Evolutionary conservation across 805 yeast genomes (phyloP), one percentile per base, ranked within the genome.

Genomic region (Kluyveromyces starmeri): DNA sequence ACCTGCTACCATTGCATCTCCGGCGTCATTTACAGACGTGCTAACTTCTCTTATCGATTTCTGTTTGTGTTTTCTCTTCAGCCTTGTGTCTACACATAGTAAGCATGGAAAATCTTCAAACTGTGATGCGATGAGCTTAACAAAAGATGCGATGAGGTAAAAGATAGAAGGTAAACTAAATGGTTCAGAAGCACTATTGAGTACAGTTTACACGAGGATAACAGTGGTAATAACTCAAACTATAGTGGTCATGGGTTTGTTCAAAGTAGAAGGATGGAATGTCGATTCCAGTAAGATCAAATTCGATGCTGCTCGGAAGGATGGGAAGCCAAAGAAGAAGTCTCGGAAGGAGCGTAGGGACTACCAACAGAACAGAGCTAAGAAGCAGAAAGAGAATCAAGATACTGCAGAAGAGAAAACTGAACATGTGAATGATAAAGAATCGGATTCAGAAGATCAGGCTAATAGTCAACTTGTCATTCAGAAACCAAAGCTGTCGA

Each of bases 261-360:
- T 84, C 51, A 70, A 78, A 52, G 86, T 81, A 14, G 83, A 76
- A 34, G 95, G 94, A 12, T 84, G 95, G 95, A 69, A 78, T 43
- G 53, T 84, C 35, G 72, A 75, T 43, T 50, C 67, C 30, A 60
- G 64, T 38, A 65, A 70, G 28, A 73, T 81, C 10, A 75, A 69
- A 2, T 52, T 62, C 27, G 75, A 70, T 19, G 65, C 67, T 2
- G 48, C 53, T 5, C 51, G 41, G 14, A 54, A 55, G 37, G 54
- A 53, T 39, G 42, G 47, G 13, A 48, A 50, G 14, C 54, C 46
- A 41, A 41, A 34, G 27, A 43, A 46, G 34, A 45, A 45, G 32
- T 41, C 37, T n/a, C 37, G 41, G 42, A 43, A 38, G 42, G 48
- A 41, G 39, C 23, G 27, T 6, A 35, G 44, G 30, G 47, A 42